phyloP scores from a whole-genome alignment of 345 rosid species.

The Camelina laxa region DNA sequence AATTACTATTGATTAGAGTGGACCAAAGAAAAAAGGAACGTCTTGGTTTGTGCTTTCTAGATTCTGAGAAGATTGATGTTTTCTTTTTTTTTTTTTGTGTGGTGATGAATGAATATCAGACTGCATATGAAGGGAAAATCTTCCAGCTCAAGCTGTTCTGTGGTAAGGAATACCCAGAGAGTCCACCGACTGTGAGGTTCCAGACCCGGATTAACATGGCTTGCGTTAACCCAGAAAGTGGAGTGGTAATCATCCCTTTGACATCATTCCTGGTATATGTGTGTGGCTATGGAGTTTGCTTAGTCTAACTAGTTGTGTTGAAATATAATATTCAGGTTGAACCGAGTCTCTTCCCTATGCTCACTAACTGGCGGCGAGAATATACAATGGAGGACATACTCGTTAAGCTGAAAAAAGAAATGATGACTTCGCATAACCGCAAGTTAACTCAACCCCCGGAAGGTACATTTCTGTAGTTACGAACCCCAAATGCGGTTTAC shows the following conservation, averaged over 20 bases:
- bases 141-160: conserved; percentile 96
- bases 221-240: conserved; percentile 92
- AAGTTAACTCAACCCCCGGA: conserved; percentile 79
- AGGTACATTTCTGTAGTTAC: conserved; percentile 43
- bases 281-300: neutral
- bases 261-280: neutral
- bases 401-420: conserved; percentile 74
- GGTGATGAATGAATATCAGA: conserved; percentile 47
- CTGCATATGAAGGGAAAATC: conserved; percentile 93
- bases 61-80: conserved; percentile 16
- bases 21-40: too few relatives aligned
- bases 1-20: neutral
- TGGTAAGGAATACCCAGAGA: conserved; percentile 92
- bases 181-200: conserved; percentile 90
- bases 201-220: conserved; percentile 92
- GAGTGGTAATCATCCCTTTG: conserved; percentile 63
- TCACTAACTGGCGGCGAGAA: conserved; percentile 73
- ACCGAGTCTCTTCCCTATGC: conserved; percentile 72
- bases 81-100: conserved; percentile 4
- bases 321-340: conserved; percentile 56
- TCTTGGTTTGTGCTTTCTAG: neutral
- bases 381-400: conserved; percentile 79
- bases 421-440: conserved; percentile 72
- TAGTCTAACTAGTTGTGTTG: neutral
- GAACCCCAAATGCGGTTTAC: neutral